Evolutionary conservation across 225 moss, liverwort and hornwort species (phyloP).

Genomic region (Neckera pumila): DNA sequence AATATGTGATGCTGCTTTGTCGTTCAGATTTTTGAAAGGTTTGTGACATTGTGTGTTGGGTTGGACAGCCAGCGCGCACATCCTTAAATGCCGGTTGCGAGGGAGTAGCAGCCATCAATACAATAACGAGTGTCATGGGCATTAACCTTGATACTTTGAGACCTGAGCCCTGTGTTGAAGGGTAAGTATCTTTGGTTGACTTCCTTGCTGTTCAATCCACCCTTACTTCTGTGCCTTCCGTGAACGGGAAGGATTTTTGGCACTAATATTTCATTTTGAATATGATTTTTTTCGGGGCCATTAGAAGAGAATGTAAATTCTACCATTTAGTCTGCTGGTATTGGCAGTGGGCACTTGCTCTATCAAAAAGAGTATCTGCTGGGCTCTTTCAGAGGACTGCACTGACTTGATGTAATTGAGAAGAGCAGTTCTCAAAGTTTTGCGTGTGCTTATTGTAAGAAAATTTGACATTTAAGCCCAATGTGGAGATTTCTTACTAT

Average conservation of each 20-base stretch:
- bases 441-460: background rate
- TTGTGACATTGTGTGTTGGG: background rate
- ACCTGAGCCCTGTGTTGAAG: slow-evolving; percentile 90
- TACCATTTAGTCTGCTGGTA: background rate
- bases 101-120: slow-evolving; percentile 87
- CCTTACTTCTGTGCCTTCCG: background rate
- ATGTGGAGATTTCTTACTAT: background rate
- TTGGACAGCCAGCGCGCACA: slow-evolving; percentile 70
- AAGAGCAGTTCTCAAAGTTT: background rate
- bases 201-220: background rate
- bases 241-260: background rate
- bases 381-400: background rate
- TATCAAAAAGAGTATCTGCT: background rate
- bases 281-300: background rate
- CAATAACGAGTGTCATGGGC: slow-evolving; percentile 97
- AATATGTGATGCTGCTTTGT: background rate
- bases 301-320: background rate
- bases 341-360: background rate
- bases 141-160: slow-evolving; percentile 88
- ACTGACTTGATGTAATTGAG: background rate
- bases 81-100: slow-evolving; percentile 68
- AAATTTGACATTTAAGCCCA: background rate
- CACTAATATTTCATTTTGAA: background rate
- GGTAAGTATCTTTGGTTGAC: background rate
- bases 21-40: background rate